Percentiles rank a stretch among this genome's conserved stretches.
phyloP scores from a whole-genome alignment of 83 land plant species.

The Picea abies region DNA sequence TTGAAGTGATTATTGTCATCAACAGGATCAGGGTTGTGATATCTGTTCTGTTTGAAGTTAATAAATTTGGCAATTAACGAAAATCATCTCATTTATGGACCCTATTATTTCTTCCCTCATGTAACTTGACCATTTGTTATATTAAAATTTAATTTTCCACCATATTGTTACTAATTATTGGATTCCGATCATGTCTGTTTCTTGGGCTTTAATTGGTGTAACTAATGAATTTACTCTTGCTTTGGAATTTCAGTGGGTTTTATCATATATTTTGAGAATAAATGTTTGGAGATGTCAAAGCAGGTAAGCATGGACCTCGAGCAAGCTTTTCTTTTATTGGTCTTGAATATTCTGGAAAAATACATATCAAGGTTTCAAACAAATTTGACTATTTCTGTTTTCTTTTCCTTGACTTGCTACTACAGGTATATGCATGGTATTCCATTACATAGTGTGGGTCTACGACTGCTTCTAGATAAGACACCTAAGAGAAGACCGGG shows the following conservation, averaged over 20 bases:
- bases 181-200: not conserved
- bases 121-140: not conserved
- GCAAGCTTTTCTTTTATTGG: not conserved
- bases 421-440: constrained; percentile 3
- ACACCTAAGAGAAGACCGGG: not conserved
- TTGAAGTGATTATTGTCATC: not conserved
- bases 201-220: not conserved
- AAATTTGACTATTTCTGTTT: not conserved
- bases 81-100: not conserved
- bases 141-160: not conserved
- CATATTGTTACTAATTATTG: not conserved
- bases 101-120: not conserved
- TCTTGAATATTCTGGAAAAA: not conserved
- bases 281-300: not conserved
- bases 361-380: not conserved
- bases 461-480: constrained; percentile 12
- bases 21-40: not conserved
- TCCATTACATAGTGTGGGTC: constrained; percentile 4
- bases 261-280: constrained; percentile 10
- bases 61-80: no score
- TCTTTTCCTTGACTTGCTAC: not conserved
- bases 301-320: not conserved
- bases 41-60: not conserved
- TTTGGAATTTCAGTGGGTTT: constrained; percentile 17
- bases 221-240: not conserved